These are phyloP conservation scores for Oryza officinalis DNA, from an alignment of 176 grass and related monocot species.

Conservation along the genomic window DNA sequence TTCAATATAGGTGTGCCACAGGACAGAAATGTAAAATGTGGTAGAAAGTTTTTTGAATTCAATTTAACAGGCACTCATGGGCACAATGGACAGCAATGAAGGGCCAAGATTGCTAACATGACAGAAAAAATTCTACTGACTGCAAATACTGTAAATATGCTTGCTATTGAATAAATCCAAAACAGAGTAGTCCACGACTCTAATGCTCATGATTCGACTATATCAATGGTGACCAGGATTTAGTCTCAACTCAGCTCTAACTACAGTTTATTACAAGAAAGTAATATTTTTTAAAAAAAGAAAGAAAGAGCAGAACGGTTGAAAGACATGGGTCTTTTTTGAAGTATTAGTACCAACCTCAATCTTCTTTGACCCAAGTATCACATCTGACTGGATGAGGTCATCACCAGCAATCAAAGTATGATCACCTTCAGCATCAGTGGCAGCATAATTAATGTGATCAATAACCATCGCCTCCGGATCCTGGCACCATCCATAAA, in stretches of 20 bases:
- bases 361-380: conserved; percentile 75
- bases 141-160: neutral
- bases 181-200: neutral
- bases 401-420: conserved; percentile 78
- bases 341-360: conserved; percentile 48
- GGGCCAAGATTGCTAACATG: neutral
- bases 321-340: neutral
- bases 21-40: neutral
- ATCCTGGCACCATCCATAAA: conserved; percentile 55
- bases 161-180: neutral
- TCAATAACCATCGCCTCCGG: conserved; percentile 79
- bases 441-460: conserved; percentile 81
- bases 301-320: neutral
- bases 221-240: neutral
- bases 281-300: neutral
- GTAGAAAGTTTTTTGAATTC: neutral
- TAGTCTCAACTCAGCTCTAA: neutral
- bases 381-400: conserved; percentile 80
- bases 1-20: neutral
- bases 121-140: conserved; percentile 7
- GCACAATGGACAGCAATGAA: neutral
- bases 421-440: conserved; percentile 77
- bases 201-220: neutral
- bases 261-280: neutral
- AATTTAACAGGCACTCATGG: neutral